Conservation (phyloP, 345 rosid genomes). For the Populus pruinosa region DNA sequence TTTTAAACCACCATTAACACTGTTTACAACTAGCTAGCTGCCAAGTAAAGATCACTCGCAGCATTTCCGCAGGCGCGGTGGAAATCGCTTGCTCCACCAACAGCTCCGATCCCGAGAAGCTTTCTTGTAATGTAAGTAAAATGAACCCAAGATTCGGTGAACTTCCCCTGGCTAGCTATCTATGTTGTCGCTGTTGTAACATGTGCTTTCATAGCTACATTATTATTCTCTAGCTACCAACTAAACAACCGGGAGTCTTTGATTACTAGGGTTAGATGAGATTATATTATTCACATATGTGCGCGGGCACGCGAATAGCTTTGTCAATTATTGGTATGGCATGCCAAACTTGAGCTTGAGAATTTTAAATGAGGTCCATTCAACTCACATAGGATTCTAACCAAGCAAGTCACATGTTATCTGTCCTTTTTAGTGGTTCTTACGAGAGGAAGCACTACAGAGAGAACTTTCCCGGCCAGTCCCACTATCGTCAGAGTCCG, state of each 20-base stretch:
- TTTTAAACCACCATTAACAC: background rate
- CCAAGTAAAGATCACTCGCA: conserved; percentile 16
- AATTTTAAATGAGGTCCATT: conserved; percentile 31
- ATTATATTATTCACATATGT: background rate
- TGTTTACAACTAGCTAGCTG: background rate
- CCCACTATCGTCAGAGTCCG: conserved; percentile 25
- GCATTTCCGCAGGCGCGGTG: conserved; percentile 17
- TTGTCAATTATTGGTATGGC: conserved; percentile 37
- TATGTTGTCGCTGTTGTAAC: conserved; percentile 4
- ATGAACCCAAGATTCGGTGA: conserved; percentile 23
- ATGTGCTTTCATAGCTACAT: background rate
- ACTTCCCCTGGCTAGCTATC: conserved; percentile 6
- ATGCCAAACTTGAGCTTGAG: conserved; percentile 3
- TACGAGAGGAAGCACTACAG: conserved; percentile 16
- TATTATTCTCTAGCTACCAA: conserved; percentile 5
- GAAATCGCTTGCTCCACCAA: conserved; percentile 14
- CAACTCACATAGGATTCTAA: conserved; percentile 54
- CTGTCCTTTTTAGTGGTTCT: conserved; percentile 17
- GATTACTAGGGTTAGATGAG: background rate
- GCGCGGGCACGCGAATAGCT: background rate
- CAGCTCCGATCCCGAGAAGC: conserved; percentile 35
- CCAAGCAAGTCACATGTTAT: conserved; percentile 32
- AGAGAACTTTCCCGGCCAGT: conserved; percentile 28
- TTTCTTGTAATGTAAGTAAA: conserved; percentile 19
- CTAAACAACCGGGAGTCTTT: conserved; percentile 8